These are phyloP conservation scores for Neurospora tetrasperma DNA, from an alignment of 495 filamentous ascomycete species.

Conservation along the genomic window DNA sequence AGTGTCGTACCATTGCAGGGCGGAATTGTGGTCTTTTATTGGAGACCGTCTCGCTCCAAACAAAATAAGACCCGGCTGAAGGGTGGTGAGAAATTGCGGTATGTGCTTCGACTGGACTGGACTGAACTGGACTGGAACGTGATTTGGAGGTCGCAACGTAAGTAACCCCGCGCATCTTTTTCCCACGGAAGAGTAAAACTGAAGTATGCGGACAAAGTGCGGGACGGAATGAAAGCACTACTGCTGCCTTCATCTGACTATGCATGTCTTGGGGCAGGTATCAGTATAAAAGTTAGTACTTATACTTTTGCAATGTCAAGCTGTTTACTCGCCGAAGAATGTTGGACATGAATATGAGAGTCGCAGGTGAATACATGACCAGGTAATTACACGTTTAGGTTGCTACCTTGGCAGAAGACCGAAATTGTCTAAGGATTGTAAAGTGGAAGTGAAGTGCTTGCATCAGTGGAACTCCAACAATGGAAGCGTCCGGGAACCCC, in stretches of 20 bases:
- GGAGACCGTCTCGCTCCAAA: background rate
- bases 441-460: background rate
- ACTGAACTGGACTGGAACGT: background rate
- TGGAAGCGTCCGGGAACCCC: background rate
- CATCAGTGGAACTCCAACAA: background rate
- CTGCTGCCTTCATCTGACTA: background rate
- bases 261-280: background rate
- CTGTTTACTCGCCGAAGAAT: background rate
- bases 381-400: background rate
- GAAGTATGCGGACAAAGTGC: background rate
- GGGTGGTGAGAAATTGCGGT: background rate
- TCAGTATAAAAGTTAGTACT: background rate
- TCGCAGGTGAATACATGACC: background rate
- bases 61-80: background rate
- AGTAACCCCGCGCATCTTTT: background rate
- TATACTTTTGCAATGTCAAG: background rate
- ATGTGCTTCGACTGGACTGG: background rate
- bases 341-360: background rate
- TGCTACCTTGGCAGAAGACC: background rate
- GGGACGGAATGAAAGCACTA: background rate
- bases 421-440: background rate
- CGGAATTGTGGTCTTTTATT: background rate
- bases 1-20: background rate
- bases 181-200: background rate
- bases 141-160: background rate